A percentile compares a stretch with the other conserved stretches of the same genome.
These are phyloP conservation scores for Trichoderma gracile DNA, from an alignment of 2,329 filamentous ascomycete species.

Conservation along the genomic window DNA sequence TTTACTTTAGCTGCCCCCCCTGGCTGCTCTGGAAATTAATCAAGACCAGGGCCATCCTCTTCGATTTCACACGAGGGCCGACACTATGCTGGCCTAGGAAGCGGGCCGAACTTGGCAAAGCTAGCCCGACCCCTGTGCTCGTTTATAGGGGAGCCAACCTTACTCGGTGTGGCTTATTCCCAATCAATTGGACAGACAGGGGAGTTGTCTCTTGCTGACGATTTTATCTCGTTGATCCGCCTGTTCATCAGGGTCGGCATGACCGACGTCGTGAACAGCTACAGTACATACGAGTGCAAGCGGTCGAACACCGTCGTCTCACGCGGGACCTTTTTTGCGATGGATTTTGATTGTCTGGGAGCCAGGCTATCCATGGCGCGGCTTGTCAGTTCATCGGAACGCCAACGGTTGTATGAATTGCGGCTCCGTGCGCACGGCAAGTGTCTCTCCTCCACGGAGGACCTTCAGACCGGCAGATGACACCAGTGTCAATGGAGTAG, in stretches of 20 bases:
- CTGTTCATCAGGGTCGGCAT: conserved; percentile 23
- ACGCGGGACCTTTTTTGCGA: conserved; percentile 4
- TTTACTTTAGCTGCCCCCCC: conserved; percentile 21
- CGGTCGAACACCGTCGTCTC: background rate
- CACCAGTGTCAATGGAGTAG: background rate
- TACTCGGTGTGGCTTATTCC: conserved; percentile 8
- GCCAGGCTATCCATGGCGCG: background rate
- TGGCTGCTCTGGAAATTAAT: conserved; percentile 24
- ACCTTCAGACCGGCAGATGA: conserved; percentile 1
- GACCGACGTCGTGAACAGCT: conserved; percentile 14
- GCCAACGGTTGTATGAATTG: conserved; percentile 3
- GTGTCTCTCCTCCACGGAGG: background rate
- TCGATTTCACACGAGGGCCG: conserved; percentile 19
- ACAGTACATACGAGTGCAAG: background rate
- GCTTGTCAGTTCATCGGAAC: conserved; percentile 1
- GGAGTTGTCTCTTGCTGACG: background rate
- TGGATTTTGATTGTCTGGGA: background rate
- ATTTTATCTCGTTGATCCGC: background rate
- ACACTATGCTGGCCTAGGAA: conserved; percentile 26
- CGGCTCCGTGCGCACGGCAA: conserved; percentile 9
- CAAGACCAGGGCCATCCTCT: conserved; percentile 12
- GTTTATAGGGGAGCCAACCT: conserved; percentile 20
- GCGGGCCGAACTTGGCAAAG: conserved; percentile 25
- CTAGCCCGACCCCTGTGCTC: conserved; percentile 16
- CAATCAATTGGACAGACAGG: conserved; percentile 10